A percentile compares a stretch with the other conserved stretches of the same genome.
These are phyloP conservation scores for Coleophoma cylindrospora DNA, from an alignment of 2,329 filamentous ascomycete genomes.

Conservation along the genomic window DNA sequence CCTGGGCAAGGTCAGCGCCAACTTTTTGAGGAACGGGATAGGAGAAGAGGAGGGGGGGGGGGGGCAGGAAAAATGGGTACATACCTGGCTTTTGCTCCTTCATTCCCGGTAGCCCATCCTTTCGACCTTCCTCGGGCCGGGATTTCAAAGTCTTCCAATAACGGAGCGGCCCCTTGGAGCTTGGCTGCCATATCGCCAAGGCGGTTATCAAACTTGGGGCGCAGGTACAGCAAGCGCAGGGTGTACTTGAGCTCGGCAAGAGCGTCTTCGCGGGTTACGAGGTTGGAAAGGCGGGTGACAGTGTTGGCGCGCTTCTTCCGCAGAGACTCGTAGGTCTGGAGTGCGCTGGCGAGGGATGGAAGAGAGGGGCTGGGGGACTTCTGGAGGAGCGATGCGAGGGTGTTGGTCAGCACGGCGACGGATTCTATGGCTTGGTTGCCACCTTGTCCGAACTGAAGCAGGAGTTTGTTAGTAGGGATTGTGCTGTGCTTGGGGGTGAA, in stretches of 20 bases:
- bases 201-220: neutral
- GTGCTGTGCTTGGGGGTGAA: no score
- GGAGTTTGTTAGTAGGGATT: no score
- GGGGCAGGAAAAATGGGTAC: no score
- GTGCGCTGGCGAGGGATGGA: neutral
- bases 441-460: slow-evolving; percentile 17
- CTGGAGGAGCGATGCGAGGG: neutral
- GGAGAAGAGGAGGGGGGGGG: no score
- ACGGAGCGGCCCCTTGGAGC: no score
- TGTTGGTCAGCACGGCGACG: slow-evolving; percentile 25
- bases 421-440: slow-evolving; percentile 32
- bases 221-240: neutral
- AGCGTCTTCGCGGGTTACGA: neutral
- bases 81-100: no score
- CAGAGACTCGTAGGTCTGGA: neutral
- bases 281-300: neutral
- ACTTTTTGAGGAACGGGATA: no score
- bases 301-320: neutral
- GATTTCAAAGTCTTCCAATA: no score
- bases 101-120: no score
- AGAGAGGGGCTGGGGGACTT: neutral
- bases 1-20: no score
- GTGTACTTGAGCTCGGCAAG: neutral
- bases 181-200: neutral
- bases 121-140: no score